A percentile compares a stretch with the other conserved stretches of the same genome.
Evolutionary conservation across 2,329 filamentous ascomycete genomes (phyloP).

Genomic region (Zarea fungicola): DNA sequence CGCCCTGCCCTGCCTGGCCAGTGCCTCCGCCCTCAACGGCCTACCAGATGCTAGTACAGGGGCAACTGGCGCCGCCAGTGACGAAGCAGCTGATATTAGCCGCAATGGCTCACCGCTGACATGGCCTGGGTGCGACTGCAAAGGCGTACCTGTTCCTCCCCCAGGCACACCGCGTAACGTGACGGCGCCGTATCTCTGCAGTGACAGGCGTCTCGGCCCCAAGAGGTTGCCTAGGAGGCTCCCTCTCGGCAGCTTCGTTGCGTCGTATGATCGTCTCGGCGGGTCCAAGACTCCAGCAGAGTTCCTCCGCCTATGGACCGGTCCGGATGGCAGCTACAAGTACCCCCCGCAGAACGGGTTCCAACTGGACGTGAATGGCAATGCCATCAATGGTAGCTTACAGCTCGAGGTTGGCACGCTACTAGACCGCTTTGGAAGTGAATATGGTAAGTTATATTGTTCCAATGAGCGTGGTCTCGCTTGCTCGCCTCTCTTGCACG

Average conservation of each 20-base stretch:
- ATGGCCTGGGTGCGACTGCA: slow-evolving; percentile 17
- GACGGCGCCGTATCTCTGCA: slow-evolving; percentile 28
- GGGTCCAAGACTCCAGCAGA: too few relatives aligned
- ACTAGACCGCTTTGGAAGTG: slow-evolving; percentile 43
- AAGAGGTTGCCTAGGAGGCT: slow-evolving; percentile 28
- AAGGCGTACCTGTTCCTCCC: slow-evolving; percentile 15
- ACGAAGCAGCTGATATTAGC: too few relatives aligned
- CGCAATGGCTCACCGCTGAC: background rate
- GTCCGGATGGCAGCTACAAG: slow-evolving; percentile 21
- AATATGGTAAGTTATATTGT: slow-evolving; percentile 32
- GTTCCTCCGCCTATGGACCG: slow-evolving; percentile 33
- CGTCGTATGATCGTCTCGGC: too few relatives aligned
- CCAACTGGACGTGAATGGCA: slow-evolving; percentile 26
- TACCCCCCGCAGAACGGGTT: slow-evolving; percentile 42
- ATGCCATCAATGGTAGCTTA: slow-evolving; percentile 36
- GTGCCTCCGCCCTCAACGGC: background rate
- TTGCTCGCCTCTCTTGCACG: too few relatives aligned
- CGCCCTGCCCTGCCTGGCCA: slow-evolving; percentile 15
- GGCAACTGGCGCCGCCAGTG: background rate
- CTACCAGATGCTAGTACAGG: background rate
- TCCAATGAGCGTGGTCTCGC: too few relatives aligned
- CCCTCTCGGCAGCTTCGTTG: slow-evolving; percentile 26
- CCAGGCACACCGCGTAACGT: slow-evolving; percentile 13
- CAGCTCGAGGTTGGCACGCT: slow-evolving; percentile 35
- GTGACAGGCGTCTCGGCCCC: slow-evolving; percentile 33